Evolutionary conservation across 2,329 filamentous ascomycete genomes (phyloP).

Genomic region (Graphilbum fragrans): DNA sequence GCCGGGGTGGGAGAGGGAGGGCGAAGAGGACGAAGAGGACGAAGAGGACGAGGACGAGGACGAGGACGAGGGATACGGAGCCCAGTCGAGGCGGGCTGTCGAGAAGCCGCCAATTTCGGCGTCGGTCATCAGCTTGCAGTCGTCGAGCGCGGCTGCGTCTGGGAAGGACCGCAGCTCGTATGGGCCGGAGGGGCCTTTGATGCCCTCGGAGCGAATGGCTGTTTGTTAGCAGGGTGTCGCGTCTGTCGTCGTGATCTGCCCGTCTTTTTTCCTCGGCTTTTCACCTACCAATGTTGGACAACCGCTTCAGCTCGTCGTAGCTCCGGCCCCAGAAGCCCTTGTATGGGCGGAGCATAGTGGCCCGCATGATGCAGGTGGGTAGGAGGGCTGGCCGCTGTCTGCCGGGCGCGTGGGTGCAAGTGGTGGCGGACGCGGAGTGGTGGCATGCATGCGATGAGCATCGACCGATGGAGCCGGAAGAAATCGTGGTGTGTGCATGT

Average conservation of each 20-base stretch:
- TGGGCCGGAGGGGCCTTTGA: conserved; percentile 52
- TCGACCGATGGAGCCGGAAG: too few species aligned
- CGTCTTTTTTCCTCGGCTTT: too few species aligned
- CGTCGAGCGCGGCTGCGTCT: conserved; percentile 28
- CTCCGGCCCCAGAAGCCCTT: conserved; percentile 47
- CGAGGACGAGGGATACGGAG: conserved; percentile 20
- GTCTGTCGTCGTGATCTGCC: too few species aligned
- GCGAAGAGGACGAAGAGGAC: conserved; percentile 4
- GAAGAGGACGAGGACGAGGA: conserved; percentile 9
- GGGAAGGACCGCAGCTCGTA: conserved; percentile 55
- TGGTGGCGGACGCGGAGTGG: too few species aligned
- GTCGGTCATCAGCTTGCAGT: conserved; percentile 75
- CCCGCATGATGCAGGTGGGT: conserved; percentile 35
- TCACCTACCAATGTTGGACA: conserved; percentile 39
- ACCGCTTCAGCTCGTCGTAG: conserved; percentile 45
- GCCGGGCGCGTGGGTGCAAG: too few species aligned
- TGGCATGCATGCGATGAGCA: too few species aligned
- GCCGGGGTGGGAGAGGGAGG: conserved; percentile 18
- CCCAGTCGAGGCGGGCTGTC: conserved; percentile 56
- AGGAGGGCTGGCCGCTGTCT: neutral
- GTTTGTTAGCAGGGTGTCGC: too few species aligned
- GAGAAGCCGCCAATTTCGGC: conserved; percentile 79
- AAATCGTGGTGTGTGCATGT: too few species aligned
- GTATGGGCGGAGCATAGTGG: conserved; percentile 26
- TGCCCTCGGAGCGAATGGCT: conserved; percentile 59